These are phyloP conservation scores for Didymella sp. DNA, from an alignment of 2,329 filamentous ascomycete genomes.

Conservation along the genomic window DNA sequence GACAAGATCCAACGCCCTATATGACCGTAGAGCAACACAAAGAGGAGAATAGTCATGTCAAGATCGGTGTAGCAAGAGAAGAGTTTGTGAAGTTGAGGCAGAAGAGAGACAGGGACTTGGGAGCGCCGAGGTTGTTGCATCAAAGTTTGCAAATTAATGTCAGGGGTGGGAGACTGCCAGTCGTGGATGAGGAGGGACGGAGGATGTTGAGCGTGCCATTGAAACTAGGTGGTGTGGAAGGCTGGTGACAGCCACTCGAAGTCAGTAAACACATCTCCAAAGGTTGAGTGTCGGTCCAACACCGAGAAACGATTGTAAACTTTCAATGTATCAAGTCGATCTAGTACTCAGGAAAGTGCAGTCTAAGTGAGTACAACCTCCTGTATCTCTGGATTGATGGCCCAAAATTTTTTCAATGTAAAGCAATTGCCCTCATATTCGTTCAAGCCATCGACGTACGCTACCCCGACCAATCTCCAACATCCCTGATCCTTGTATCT, in stretches of 20 bases:
- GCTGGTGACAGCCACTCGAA: neutral
- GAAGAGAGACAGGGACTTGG: conserved; percentile 42
- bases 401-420: too few relatives aligned
- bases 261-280: too few relatives aligned
- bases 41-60: conserved; percentile 47
- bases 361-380: neutral
- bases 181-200: neutral
- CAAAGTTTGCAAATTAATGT: conserved; percentile 52
- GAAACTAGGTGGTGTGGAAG: neutral
- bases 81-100: conserved; percentile 45
- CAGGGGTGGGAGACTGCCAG: conserved; percentile 47
- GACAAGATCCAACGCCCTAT: conserved; percentile 35
- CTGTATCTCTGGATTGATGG: neutral
- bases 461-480: neutral
- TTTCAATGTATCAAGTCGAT: too few relatives aligned
- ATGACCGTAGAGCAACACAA: conserved; percentile 48
- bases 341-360: too few relatives aligned
- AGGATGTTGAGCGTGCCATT: conserved; percentile 7
- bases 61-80: conserved; percentile 29
- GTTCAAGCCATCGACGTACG: neutral
- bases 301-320: too few relatives aligned
- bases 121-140: conserved; percentile 47
- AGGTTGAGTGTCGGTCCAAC: too few relatives aligned
- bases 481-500: too few relatives aligned
- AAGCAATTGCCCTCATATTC: too few relatives aligned